phyloP scores from a whole-genome alignment of 1,284 basidiomycete genomes.

The Melampsora americana region DNA sequence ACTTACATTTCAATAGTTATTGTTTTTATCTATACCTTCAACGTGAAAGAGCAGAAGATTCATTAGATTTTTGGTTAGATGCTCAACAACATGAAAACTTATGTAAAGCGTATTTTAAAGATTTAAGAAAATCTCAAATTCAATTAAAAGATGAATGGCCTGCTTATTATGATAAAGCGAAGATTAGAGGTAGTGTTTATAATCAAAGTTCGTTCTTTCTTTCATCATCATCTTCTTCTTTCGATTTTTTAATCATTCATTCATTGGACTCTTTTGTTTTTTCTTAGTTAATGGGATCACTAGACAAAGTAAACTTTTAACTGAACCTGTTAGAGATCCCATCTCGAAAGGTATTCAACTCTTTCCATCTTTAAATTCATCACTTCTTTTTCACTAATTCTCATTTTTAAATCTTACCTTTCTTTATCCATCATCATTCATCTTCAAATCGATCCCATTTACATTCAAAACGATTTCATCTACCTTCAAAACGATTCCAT shows the following conservation, averaged over 20 bases:
- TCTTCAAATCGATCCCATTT: too few relatives aligned
- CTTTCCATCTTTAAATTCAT: too few relatives aligned
- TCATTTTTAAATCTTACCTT: too few relatives aligned
- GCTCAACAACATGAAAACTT: slow-evolving; percentile 98
- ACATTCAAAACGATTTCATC: not conserved
- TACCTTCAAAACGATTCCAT: not conserved
- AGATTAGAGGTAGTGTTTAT: slow-evolving; percentile 52
- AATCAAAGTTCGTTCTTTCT: slow-evolving; percentile 36
- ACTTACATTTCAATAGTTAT: slow-evolving; percentile 31
- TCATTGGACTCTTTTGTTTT: not conserved
- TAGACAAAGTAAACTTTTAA: slow-evolving; percentile 20
- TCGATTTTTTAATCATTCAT: not conserved
- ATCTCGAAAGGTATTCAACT: not conserved
- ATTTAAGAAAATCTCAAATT: slow-evolving; percentile 50
- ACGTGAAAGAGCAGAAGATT: slow-evolving; percentile 87
- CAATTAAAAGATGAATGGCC: slow-evolving; percentile 51
- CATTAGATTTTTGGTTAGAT: slow-evolving; percentile 97
- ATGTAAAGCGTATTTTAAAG: slow-evolving; percentile 57
- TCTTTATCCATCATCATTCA: too few relatives aligned
- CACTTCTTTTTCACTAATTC: too few relatives aligned
- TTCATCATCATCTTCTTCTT: not conserved
- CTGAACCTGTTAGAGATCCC: not conserved
- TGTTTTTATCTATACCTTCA: slow-evolving; percentile 75
- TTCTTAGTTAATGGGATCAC: slow-evolving; percentile 32
- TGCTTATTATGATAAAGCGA: slow-evolving; percentile 51